Percentiles rank a stretch among this genome's conserved stretches.
phyloP scores from a whole-genome alignment of 306 rosid genomes.

The Casuarina cunninghamiana region DNA sequence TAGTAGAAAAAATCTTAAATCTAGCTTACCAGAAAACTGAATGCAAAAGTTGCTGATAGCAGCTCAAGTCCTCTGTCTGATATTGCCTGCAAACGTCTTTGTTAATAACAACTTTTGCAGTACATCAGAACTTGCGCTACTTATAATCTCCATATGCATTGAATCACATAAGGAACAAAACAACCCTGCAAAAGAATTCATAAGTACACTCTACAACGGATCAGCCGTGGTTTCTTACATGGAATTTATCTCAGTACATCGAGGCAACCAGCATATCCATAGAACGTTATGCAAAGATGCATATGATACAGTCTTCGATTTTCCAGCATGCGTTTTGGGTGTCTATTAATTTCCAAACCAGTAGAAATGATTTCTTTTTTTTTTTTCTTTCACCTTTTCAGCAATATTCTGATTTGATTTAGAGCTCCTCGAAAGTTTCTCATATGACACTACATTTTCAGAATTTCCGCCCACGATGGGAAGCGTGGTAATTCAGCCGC shows the following conservation, averaged over 20 bases:
- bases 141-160: slow-evolving; percentile 8
- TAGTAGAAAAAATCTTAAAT: slow-evolving; percentile 16
- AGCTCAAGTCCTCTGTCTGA: slow-evolving; percentile 86
- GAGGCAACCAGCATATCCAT: not conserved
- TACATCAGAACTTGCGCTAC: slow-evolving; percentile 5
- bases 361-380: not conserved
- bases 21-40: slow-evolving; percentile 74
- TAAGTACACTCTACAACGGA: not conserved
- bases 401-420: slow-evolving; percentile 1
- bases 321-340: not conserved
- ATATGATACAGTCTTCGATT: not conserved
- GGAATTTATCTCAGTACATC: not conserved
- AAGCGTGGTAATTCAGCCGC: not conserved
- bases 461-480: not conserved
- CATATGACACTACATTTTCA: not conserved
- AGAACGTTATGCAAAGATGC: not conserved
- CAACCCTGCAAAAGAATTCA: not conserved
- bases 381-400: not conserved
- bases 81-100: slow-evolving; percentile 43
- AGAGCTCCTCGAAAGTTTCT: not conserved
- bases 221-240: not conserved
- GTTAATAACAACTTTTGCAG: not conserved
- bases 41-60: slow-evolving; percentile 72
- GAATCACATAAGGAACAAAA: not conserved
- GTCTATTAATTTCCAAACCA: not conserved